Percentiles rank a stretch among this genome's conserved stretches.
Evolutionary conservation across 257 asterid species (phyloP).

Genomic region (Nicotiana tabacum): DNA sequence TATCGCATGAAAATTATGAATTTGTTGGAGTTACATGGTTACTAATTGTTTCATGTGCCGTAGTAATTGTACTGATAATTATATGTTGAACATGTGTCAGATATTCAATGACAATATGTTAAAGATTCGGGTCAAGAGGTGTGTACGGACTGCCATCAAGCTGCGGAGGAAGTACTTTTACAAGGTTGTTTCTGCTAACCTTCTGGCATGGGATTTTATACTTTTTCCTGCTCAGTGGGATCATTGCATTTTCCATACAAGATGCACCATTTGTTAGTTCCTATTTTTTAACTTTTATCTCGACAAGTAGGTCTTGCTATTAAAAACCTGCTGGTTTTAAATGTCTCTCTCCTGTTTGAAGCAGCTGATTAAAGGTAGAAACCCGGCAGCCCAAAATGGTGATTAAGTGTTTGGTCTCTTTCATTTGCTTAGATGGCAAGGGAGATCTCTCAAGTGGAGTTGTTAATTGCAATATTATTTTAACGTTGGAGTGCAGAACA

Average conservation of each 20-base stretch:
- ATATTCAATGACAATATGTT: constrained; percentile 78
- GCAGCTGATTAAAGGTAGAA: constrained; percentile 64
- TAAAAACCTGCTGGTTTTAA: neutral
- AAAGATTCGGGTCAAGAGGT: constrained; percentile 84
- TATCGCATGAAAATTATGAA: neutral
- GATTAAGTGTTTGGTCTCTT: constrained; percentile 32
- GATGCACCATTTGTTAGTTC: neutral
- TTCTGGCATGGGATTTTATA: constrained; percentile 9
- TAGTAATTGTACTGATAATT: neutral
- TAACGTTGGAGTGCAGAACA: neutral
- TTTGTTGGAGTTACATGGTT: constrained; percentile 4
- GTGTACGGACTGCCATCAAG: constrained; percentile 82
- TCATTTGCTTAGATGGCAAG: constrained; percentile 23
- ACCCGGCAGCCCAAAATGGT: constrained; percentile 45
- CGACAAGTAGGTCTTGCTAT: neutral
- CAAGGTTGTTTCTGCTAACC: constrained; percentile 47
- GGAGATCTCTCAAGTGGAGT: constrained; percentile 6
- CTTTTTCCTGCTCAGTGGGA: neutral
- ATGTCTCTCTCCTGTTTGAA: constrained; percentile 23
- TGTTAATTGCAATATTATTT: neutral
- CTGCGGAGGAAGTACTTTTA: constrained; percentile 82
- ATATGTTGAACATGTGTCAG: constrained; percentile 41
- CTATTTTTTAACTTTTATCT: neutral
- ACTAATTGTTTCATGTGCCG: neutral
- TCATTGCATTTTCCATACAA: neutral